Evolutionary conservation across 257 asterid genomes (phyloP), one percentile per base, ranked within the genome.

Genomic region (Solanum sparsipilum): DNA sequence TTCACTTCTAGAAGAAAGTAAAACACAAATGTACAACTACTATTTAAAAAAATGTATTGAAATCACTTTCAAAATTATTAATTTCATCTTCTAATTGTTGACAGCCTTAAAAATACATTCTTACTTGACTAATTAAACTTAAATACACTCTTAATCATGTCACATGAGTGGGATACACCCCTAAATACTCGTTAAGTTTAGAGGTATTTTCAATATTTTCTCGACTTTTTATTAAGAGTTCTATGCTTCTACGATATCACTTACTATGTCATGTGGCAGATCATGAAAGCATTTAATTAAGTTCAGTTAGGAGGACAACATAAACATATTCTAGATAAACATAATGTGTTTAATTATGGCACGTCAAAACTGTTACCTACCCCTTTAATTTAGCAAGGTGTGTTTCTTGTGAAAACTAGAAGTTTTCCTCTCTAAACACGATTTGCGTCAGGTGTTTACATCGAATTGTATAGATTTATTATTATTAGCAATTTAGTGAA

Each of bases 401-500:
- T 23, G 13, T 63, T 4, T 63, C 70, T 63, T 23, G 70, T 63
- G 70, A 63, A 23, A 23, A 23, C 6, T 0, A 23, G 7, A 63
- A 63, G 0, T 63, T 23, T 63, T 63, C 29, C 29, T 63, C 31
- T 23, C 3, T 63, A 4, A 9, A 23, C 6, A 23, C 1, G 13
- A 63, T 9, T 60, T 60, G 0, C 13, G 0, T 58, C 0, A 0
- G 1, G 0, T 23, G 70, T 63, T 23, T 9, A 63, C 7, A 23
- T 60, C 70, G 0, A 60, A 4, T 0, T 20, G 1, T 58, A 58
- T 58, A 58, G 0, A 58, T 20, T 20, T 58, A 0, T 58, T 20
- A 0, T 58, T 7, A 0, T 58, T 0, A 63, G 0, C 0, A 63
- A 9, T 63, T 63, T 63, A 63, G 13, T 0, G 12, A 4, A 9